These are phyloP conservation scores for Dictyostelium gargantuum DNA, from an alignment of 208 protist genomes.

Conservation along the genomic window DNA sequence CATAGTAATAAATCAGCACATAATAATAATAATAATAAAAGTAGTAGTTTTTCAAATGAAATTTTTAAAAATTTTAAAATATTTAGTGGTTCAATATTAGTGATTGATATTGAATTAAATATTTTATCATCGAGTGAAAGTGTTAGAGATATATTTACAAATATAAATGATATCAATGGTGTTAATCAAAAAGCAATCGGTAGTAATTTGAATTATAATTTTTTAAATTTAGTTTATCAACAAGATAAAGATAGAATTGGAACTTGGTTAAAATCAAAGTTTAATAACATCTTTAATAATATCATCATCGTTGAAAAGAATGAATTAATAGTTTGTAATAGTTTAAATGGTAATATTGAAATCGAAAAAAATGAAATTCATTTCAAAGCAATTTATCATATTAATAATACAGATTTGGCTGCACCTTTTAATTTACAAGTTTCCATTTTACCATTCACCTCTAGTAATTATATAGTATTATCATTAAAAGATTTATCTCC, in stretches of 20 bases:
- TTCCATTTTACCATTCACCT: neutral
- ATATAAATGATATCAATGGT: neutral
- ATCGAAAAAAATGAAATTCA: neutral
- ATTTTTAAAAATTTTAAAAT: neutral
- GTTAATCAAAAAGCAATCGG: neutral
- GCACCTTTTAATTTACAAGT: neutral
- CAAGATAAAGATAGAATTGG: neutral
- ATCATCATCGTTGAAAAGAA: neutral
- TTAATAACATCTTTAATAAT: neutral
- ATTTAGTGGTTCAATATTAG: neutral
- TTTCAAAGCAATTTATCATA: neutral
- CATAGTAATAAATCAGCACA: too few species aligned
- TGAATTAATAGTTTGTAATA: neutral
- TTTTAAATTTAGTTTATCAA: neutral
- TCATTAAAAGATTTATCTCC: conserved; percentile 4
- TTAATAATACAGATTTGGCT: neutral
- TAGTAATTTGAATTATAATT: neutral
- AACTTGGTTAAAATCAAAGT: neutral
- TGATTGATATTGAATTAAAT: neutral
- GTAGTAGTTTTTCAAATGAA: neutral
- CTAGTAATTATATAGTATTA: neutral
- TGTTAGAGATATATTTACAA: neutral
- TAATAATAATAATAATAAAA: neutral
- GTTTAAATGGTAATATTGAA: neutral
- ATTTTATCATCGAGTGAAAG: neutral